Evolutionary conservation across 2,329 filamentous ascomycete genomes (phyloP), one percentile per base, ranked within the genome.

Genomic region (Lachnellula arida): DNA sequence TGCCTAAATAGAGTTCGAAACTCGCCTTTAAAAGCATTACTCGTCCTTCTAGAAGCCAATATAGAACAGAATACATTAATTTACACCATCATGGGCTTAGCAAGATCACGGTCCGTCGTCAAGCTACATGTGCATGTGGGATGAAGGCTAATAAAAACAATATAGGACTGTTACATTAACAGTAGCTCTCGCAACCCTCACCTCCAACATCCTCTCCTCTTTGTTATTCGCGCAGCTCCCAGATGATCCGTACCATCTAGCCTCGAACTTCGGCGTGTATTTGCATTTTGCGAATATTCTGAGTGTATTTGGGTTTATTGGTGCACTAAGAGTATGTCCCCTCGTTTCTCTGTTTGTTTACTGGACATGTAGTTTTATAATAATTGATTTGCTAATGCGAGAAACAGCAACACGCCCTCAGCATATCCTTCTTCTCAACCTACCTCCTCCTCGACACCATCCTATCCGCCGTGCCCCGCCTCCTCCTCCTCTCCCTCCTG

Each of bases 261-360:
- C 68, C 42, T 57, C 60, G 54, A 62, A 70, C 56, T 72, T 72
- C 32, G 61, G 70, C 5, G 58, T 67, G 43, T 77, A 76, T 62
- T 67, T 74, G 22, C 66, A 72, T 57, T 66, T 75, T 35, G 72
- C 73, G 17, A 70, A 70, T 54, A 58, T 71, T 8, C 63, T 74
- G 44, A 74, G 73, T 58, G 59, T 73, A 9, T 63, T 75, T 46
- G 75, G 75, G 5, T 56, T 77, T 25, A 52, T 75, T n/a, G 75
- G 75, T 46, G 74, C 73, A 34, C 43, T 75, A n/a, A 68, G 69
- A 64, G 76, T 77, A 70, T 58, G 70, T 65, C 5, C 32, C 6
- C 19, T 23, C 42, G 4, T 22, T 19, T 44, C 42, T 19, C 42
- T 11, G 14, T 42, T 9, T 42, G 5, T 42, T 19, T 17, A 15